Percentiles rank a stretch among this genome's conserved stretches.
Evolutionary conservation across 495 filamentous ascomycete genomes (phyloP).

Genomic region (Elasticomyces elasticus): DNA sequence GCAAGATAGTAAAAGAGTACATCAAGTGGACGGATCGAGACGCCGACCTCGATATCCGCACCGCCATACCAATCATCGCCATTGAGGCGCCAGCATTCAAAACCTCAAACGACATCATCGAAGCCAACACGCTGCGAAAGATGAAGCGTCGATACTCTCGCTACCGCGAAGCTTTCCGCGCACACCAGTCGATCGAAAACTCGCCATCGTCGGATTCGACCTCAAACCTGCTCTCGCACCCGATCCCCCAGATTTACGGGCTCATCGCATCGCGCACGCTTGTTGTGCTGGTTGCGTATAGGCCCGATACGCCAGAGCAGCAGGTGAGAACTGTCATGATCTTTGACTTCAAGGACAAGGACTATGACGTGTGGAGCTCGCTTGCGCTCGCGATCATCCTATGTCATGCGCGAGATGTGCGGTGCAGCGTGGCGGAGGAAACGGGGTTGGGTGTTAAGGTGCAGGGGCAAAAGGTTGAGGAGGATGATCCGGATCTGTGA

Average conservation of each 20-base stretch:
- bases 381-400: constrained; percentile 31
- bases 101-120: constrained; percentile 4
- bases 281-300: constrained; percentile 28
- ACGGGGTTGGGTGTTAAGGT: constrained; percentile 9
- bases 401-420: constrained; percentile 26
- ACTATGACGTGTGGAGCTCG: constrained; percentile 33
- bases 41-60: constrained; percentile 15
- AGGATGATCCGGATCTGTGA: constrained; percentile 12
- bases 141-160: constrained; percentile 17
- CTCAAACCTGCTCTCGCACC: constrained; percentile 3
- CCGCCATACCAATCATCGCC: constrained; percentile 25
- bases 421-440: constrained; percentile 16
- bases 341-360: constrained; percentile 27
- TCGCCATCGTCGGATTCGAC: neutral
- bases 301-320: constrained; percentile 9
- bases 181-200: constrained; percentile 15
- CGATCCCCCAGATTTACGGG: constrained; percentile 31
- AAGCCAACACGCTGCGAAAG: constrained; percentile 17
- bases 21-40: constrained; percentile 28
- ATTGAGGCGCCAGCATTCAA: constrained; percentile 17
- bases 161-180: constrained; percentile 23
- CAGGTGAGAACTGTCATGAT: constrained; percentile 24
- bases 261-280: constrained; percentile 26
- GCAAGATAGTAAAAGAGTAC: constrained; percentile 20
- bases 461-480: constrained; percentile 1